Evolutionary conservation across 192 early-diverging fungal genomes (phyloP), one percentile per base, ranked within the genome.

Genomic region (Chytriomyces sp.): DNA sequence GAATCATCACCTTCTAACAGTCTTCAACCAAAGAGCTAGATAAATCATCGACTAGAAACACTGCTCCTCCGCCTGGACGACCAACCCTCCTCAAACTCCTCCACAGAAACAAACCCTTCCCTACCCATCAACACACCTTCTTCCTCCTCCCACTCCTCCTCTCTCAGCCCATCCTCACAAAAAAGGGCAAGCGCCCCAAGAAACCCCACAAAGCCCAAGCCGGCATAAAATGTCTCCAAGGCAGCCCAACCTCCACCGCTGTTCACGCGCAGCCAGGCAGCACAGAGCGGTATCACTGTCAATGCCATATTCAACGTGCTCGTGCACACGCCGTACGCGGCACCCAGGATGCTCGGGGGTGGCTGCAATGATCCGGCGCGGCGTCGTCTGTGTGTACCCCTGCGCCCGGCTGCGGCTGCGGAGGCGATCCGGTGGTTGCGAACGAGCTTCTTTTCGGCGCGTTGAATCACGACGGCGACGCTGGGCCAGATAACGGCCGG

Each of bases 401-500:
- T 2, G 44, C 44, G 44, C 17, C 3, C 49, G 32, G 28, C 55
- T 70, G 34, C 44, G n/a, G 44, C 44, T 49, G 44, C 44, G n/a
- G 44, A 4, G 62, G 58, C 38, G 30, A 5, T 7, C 6, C 28
- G 7, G 14, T 69, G 56, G 17, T 74, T 52, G 26, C 74, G 62
- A 30, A 49, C 44, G 8, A 80, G 62, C 39, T 54, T 41, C 25
- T 57, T 31, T 73, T 86, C 81, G 14, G 78, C 70, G 30, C 83
- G 78, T 57, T 86, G 77, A n/a, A 88, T 83, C 33, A 89, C 75
- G 34, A 75, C 78, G 5, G 89, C 86, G 39, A 91, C 77, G 6
- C 85, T 83, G 2, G 88, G 88, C 79, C 87, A 89, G 26, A 91
- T 76, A 8, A 83, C 85, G 14, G 84, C 86, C 10, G 88, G 88